phyloP scores from a whole-genome alignment of 208 protist genomes.

The Eutreptiella sp. region DNA sequence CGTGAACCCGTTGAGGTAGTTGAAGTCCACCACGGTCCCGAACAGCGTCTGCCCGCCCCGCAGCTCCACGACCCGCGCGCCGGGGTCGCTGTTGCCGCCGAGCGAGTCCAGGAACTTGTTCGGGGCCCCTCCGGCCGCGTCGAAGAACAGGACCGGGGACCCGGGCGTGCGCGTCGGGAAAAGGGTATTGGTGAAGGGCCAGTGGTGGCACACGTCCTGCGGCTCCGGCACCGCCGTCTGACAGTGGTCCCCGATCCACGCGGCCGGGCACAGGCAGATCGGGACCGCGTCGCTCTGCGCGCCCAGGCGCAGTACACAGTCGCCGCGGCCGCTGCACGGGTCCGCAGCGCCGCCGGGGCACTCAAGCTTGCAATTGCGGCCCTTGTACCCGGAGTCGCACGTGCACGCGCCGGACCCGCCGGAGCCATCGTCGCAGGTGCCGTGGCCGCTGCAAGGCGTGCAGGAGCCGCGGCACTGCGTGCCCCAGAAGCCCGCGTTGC shows the following conservation, averaged over 20 bases:
- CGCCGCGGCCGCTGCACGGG: slow-evolving; percentile 27
- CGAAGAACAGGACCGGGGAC: no score
- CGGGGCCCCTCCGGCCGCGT: no score
- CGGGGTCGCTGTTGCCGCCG: no score
- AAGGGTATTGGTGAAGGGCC: no score
- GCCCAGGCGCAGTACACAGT: slow-evolving; percentile 16
- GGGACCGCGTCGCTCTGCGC: not conserved
- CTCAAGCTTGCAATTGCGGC: slow-evolving; percentile 5
- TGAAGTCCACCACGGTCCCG: no score
- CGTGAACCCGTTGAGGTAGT: no score
- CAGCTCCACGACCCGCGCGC: no score
- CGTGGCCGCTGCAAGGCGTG: slow-evolving; percentile 9
- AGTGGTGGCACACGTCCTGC: not conserved
- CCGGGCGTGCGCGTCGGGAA: no score
- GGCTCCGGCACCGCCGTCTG: not conserved
- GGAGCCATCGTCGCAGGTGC: slow-evolving; percentile 16
- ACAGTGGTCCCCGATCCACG: not conserved
- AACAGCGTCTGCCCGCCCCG: no score
- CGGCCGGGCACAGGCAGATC: slow-evolving; percentile 7
- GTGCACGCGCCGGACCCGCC: slow-evolving; percentile 17
- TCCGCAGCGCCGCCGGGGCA: slow-evolving; percentile 11
- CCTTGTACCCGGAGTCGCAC: slow-evolving; percentile 18
- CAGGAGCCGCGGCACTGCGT: slow-evolving; percentile 8
- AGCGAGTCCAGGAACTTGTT: no score
- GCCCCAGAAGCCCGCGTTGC: slow-evolving; percentile 14